Evolutionary conservation across 495 filamentous ascomycete genomes (phyloP), one percentile per base, ranked within the genome.

Genomic region (Hypoxylon subgilvum): DNA sequence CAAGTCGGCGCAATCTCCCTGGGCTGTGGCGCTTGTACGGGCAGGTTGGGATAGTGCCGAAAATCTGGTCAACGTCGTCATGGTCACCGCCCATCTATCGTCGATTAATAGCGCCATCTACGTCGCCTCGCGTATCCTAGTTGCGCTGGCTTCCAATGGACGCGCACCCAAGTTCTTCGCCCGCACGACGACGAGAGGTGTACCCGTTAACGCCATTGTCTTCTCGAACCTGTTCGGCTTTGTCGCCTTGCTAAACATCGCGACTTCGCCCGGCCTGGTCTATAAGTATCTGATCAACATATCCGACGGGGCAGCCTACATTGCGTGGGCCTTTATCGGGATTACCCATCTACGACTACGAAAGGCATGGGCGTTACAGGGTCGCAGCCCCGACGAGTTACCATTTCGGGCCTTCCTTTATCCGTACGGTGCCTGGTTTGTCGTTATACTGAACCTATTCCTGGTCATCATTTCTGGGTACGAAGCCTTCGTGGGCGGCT

Each of bases 21-120:
- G 82, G 74, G 81, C 82, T 45, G 79, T 85, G 36, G 81, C 81
- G 16, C 70, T 79, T 16, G 61, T 79, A 34, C 71, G 81, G 16
- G 83, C 84, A 2, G 81, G 82, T 3, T 86, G 88, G 40, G 78
- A 78, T 2, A 82, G 79, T 2, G 74, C 88, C 2, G 81, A 82
- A 0, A 79, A 80, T n/a, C 78, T 89, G 47, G 84, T 90, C 65
- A 90, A 89, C 59, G 86, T 86, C 6, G 81, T 86, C 41, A 84
- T 90, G 57, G 73, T 89, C 30, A 82, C 84, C 27, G 81, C 84
- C 6, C 86, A 85, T 16, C 78, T 82, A 41, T 88, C 85, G 2
- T 82, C 85, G 2, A 85, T 81, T 41, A 89, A 90, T 61, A 83
- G 84, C 12, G 86, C 84, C 71, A 75, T 91, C 48, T 90, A 87